Percentiles rank a stretch among this genome's conserved stretches.
Evolutionary conservation across 352 stramenopile species (phyloP).

Genomic region (Globisporangium paroecandrum): DNA sequence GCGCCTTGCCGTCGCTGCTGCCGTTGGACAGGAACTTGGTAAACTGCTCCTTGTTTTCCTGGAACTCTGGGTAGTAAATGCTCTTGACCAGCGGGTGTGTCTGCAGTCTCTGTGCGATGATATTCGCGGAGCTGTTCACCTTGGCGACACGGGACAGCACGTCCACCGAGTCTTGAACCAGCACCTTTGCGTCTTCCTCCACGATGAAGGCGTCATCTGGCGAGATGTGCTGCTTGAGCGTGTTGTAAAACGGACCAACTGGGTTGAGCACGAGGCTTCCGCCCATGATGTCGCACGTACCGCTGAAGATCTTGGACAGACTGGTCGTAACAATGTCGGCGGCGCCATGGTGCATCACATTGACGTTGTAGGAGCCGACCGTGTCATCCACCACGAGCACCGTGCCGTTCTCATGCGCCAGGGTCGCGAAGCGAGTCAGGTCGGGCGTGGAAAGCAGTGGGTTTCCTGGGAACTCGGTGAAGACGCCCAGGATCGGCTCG

Average conservation of each 20-base stretch:
- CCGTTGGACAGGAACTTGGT: slow-evolving; percentile 46
- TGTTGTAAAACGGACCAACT: slow-evolving; percentile 34
- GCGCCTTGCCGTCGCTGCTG: slow-evolving; percentile 20
- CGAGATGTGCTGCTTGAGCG: slow-evolving; percentile 38
- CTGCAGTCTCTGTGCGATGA: slow-evolving; percentile 67
- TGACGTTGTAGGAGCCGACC: slow-evolving; percentile 89
- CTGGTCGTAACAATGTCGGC: slow-evolving; percentile 91
- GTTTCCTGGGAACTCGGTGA: slow-evolving; percentile 93
- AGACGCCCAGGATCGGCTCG: slow-evolving; percentile 82
- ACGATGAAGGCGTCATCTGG: slow-evolving; percentile 57
- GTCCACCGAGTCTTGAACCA: slow-evolving; percentile 57
- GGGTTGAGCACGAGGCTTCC: slow-evolving; percentile 90
- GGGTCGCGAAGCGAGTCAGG: slow-evolving; percentile 68
- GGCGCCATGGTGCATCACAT: slow-evolving; percentile 68
- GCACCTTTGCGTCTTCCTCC: slow-evolving; percentile 49
- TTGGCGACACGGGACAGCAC: slow-evolving; percentile 65
- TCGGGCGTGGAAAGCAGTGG: slow-evolving; percentile 87
- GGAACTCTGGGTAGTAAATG: slow-evolving; percentile 83
- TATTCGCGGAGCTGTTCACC: slow-evolving; percentile 78
- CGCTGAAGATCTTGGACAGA: slow-evolving; percentile 93
- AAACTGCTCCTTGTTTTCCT: slow-evolving; percentile 51
- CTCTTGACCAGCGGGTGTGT: slow-evolving; percentile 75
- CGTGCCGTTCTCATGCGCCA: slow-evolving; percentile 86
- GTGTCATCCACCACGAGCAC: slow-evolving; percentile 90
- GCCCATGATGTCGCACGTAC: slow-evolving; percentile 88